Conservation (phyloP, 2,329 filamentous ascomycete species). For the Talaromyces funiculosus region DNA sequence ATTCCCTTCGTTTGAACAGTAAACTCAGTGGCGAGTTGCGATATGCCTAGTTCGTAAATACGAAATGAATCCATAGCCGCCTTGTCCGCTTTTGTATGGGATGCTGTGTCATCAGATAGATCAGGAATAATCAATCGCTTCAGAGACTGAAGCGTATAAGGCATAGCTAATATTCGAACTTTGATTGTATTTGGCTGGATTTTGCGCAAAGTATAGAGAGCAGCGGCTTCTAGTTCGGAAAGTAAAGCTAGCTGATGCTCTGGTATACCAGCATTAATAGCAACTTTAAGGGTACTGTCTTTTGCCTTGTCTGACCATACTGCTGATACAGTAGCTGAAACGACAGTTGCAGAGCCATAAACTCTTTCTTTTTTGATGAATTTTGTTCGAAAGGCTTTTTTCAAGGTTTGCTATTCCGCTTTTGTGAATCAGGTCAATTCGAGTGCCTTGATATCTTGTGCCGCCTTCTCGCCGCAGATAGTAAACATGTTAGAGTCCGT, state of each 20-base stretch:
- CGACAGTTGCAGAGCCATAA: too few species aligned
- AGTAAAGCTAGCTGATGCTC: conserved; percentile 14
- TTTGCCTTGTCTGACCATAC: conserved; percentile 33
- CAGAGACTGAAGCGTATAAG: background rate
- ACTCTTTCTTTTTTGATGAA: too few species aligned
- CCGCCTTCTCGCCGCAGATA: too few species aligned
- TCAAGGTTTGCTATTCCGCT: too few species aligned
- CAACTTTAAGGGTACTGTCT: conserved; percentile 22
- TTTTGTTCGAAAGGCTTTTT: too few species aligned
- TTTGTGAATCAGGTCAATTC: too few species aligned
- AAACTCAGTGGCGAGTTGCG: background rate
- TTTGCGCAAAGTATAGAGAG: conserved; percentile 25
- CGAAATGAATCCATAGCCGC: background rate
- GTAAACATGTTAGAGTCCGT: too few species aligned
- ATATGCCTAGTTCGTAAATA: background rate
- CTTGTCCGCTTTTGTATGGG: background rate
- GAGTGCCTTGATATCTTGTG: too few species aligned
- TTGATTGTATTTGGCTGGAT: conserved; percentile 24
- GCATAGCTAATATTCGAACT: too few species aligned
- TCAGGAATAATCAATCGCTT: background rate
- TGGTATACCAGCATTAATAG: conserved; percentile 16
- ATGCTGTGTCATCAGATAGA: background rate
- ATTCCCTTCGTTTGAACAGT: background rate
- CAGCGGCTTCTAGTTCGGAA: conserved; percentile 29
- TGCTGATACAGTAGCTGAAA: conserved; percentile 29